phyloP scores from a whole-genome alignment of 2,329 filamentous ascomycete genomes.

The Emergomyces orientalis region DNA sequence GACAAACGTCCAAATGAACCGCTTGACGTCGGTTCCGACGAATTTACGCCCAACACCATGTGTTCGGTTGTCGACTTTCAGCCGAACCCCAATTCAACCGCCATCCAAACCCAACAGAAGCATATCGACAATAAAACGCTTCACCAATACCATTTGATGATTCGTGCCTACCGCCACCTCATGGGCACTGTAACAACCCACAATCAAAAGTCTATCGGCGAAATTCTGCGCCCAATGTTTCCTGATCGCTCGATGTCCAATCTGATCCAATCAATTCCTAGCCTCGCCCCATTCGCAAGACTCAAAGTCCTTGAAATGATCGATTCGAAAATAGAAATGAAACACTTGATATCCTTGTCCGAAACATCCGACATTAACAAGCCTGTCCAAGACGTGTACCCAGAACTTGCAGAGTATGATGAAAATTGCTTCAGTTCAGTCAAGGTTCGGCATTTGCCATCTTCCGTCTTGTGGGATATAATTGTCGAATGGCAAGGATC shows the following conservation, averaged over 20 bases:
- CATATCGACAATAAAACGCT: slow-evolving; percentile 15
- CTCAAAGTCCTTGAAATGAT: slow-evolving; percentile 15
- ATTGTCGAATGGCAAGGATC: slow-evolving; percentile 29
- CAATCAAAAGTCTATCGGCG: slow-evolving; percentile 17
- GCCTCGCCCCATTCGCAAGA: slow-evolving; percentile 24
- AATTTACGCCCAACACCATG: slow-evolving; percentile 55
- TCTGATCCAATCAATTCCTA: slow-evolving; percentile 26
- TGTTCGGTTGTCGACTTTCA: slow-evolving; percentile 30
- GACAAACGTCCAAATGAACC: slow-evolving; percentile 65
- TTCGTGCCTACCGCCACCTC: slow-evolving; percentile 20
- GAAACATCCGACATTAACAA: background rate
- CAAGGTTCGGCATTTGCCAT: slow-evolving; percentile 24
- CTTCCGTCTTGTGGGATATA: slow-evolving; percentile 28
- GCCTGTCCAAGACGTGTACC: background rate
- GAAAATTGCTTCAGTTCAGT: slow-evolving; percentile 19
- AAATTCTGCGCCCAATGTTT: slow-evolving; percentile 24
- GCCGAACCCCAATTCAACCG: slow-evolving; percentile 21
- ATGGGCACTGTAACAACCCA: slow-evolving; percentile 20
- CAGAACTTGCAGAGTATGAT: slow-evolving; percentile 11
- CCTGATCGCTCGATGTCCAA: slow-evolving; percentile 24
- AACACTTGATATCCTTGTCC: background rate
- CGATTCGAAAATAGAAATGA: slow-evolving; percentile 1
- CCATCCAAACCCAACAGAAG: slow-evolving; percentile 17
- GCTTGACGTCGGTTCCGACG: slow-evolving; percentile 46
- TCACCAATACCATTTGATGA: slow-evolving; percentile 19